Base-by-base conservation (phyloP, 2,329 filamentous ascomycete species). In the Tolypocladium tundrense region DNA sequence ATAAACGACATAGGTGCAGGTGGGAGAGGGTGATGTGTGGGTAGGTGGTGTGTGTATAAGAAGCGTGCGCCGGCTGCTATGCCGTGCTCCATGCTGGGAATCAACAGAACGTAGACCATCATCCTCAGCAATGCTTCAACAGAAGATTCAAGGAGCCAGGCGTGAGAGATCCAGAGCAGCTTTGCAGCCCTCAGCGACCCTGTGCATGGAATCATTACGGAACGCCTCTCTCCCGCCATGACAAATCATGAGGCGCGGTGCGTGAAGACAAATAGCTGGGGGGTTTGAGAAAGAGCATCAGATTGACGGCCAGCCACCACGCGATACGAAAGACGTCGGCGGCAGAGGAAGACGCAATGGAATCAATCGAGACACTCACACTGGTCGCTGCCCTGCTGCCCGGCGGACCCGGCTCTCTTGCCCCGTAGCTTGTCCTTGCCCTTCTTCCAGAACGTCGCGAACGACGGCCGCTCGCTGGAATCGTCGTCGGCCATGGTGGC, bases 371-470 rank as follows among this genome's bases (percentile, higher is more conserved):
- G 48, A 8, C 48, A 54, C 53, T 54, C 53, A 54, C 53, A 16
- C 53, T 54, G 37, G 19, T 54, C 39, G 51, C 33, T 27, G n/a
- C 35, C 21, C 31, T 33, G n/a, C 35, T n/a, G 45, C 45, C 16
- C 45, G 4, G 52, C 31, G 51, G 48, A 6, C 19, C 24, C 53
- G 13, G 58, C 14, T 33, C 48, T 48, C 24, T 54, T 59, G 35
- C 52, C 42, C 40, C 41, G 39, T 16, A 55, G 37, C 42, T 67
- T 68, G 54, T 76, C 69, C 64, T 76, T 78, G 21, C 70, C 73
- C 51, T 70, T 73, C 62, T 74, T 78, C 76, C 77, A 77, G 59
- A 76, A 80, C 11, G 70, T 64, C n/a, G 70, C 68, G 63, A 80
- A 80, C n/a, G 77, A 77, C 2, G 77, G 77, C 59, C 75, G 69